Percentiles rank a stretch among this genome's conserved stretches.
These are phyloP conservation scores for Fusarium sp. DNA, from an alignment of 2,329 filamentous ascomycete species.

Conservation along the genomic window DNA sequence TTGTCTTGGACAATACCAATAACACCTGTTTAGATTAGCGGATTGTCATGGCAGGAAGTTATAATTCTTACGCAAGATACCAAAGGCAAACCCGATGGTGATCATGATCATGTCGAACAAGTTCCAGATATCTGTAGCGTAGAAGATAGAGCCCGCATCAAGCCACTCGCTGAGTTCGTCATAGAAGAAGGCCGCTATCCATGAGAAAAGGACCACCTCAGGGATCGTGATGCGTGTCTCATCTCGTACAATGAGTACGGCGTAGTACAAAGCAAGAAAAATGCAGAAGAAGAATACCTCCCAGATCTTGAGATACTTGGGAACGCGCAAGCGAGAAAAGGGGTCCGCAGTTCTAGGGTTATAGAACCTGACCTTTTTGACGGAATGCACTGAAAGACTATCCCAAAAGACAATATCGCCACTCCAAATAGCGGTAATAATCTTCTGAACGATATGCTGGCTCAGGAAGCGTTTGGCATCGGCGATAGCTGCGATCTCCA, in stretches of 20 bases:
- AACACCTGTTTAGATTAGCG: conserved; percentile 49
- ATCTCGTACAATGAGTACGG: conserved; percentile 82
- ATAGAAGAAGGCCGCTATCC: conserved; percentile 89
- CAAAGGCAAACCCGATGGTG: conserved; percentile 77
- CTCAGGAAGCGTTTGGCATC: conserved; percentile 87
- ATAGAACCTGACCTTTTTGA: conserved; percentile 83
- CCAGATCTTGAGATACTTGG: conserved; percentile 86
- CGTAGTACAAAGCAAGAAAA: conserved; percentile 86
- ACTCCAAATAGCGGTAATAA: conserved; percentile 87
- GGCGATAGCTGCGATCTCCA: conserved; percentile 87
- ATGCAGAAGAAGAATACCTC: conserved; percentile 84
- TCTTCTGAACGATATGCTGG: conserved; percentile 83
- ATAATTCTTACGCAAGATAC: conserved; percentile 72
- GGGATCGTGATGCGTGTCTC: conserved; percentile 73
- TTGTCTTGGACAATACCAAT: conserved; percentile 64
- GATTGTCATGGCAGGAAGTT: accelerated
- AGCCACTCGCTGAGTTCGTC: conserved; percentile 88
- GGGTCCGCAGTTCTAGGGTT: conserved; percentile 76
- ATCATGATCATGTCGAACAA: conserved; percentile 82
- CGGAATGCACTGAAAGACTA: conserved; percentile 76
- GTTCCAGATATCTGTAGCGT: conserved; percentile 86
- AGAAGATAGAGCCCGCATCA: conserved; percentile 89
- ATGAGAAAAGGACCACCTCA: conserved; percentile 83
- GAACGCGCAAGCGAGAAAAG: conserved; percentile 81
- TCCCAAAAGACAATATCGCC: conserved; percentile 92